A percentile compares a stretch with the other conserved stretches of the same genome.
These are phyloP conservation scores for Cicer judaicum DNA, from an alignment of 306 rosid species.

Conservation along the genomic window DNA sequence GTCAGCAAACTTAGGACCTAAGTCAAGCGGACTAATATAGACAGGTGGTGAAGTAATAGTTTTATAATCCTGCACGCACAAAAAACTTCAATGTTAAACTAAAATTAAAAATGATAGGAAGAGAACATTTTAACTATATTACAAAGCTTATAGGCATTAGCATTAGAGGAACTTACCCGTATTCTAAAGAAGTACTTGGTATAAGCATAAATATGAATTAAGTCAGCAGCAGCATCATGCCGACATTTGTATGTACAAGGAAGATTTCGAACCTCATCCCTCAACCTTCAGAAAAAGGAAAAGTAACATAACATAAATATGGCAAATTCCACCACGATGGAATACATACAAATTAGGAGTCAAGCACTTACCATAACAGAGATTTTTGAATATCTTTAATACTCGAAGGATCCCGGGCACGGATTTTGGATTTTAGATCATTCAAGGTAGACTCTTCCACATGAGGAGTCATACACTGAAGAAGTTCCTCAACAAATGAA, in stretches of 20 bases:
- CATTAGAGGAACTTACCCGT: constrained; percentile 59
- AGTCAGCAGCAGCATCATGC: constrained; percentile 98
- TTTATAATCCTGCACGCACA: constrained; percentile 70
- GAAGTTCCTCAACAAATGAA: constrained; percentile 90
- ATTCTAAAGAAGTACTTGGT: constrained; percentile 84
- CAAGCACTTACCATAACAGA: constrained; percentile 68
- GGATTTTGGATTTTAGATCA: constrained; percentile 73
- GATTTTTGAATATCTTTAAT: constrained; percentile 72
- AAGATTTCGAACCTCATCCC: constrained; percentile 91
- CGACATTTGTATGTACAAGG: constrained; percentile 95
- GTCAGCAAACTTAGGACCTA: constrained; percentile 88
- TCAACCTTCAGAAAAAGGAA: constrained; percentile 65
- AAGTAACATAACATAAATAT: constrained; percentile 26
- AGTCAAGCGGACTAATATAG: constrained; percentile 96
- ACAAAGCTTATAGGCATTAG: constrained; percentile 1
- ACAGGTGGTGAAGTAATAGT: constrained; percentile 93
- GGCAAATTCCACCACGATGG: constrained; percentile 6
- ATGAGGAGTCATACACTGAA: constrained; percentile 76
- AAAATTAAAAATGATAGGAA: constrained; percentile 10
- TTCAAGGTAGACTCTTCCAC: constrained; percentile 65
- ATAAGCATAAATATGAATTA: constrained; percentile 93
- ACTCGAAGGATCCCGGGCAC: constrained; percentile 68
- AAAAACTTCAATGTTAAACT: constrained; percentile 26
- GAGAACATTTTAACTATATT: neutral
- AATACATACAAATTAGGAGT: constrained; percentile 19